Conservation (phyloP, 202 grass and related monocot species). For the Panicum virgatum region DNA sequence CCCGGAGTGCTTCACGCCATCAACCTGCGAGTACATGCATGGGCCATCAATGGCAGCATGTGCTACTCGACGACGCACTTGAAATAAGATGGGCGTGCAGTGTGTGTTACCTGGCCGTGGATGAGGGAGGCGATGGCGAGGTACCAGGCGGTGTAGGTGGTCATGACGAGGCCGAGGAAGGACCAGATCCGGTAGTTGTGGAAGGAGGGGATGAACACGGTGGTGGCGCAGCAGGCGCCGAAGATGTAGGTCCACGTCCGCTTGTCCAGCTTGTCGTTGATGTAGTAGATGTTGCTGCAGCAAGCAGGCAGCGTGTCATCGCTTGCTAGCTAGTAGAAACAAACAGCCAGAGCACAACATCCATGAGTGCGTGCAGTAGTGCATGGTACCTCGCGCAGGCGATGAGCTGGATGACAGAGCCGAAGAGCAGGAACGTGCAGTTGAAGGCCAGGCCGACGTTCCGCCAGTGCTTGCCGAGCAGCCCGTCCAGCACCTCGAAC, state of each 20-base stretch:
- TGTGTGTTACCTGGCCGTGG: constrained; percentile 64
- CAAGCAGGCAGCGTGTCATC: neutral
- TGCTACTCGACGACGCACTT: neutral
- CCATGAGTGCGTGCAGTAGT: too few species aligned
- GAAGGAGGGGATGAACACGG: constrained; percentile 98
- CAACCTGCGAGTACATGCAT: constrained; percentile 49
- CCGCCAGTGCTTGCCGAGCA: constrained; percentile 93
- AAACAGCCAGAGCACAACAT: neutral
- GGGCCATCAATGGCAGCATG: neutral
- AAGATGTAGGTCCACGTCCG: constrained; percentile 99
- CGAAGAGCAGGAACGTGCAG: constrained; percentile 98
- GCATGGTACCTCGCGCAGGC: constrained; percentile 79
- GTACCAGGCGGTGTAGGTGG: constrained; percentile 97
- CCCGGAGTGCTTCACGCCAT: constrained; percentile 86
- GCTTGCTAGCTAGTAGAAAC: neutral
- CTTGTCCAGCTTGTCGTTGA: constrained; percentile 98
- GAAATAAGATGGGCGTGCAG: neutral
- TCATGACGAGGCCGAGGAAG: constrained; percentile 94
- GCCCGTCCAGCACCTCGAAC: constrained; percentile 96
- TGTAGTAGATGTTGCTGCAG: constrained; percentile 97
- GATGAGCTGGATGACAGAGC: constrained; percentile 98
- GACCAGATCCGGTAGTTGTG: constrained; percentile 99
- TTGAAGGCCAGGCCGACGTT: constrained; percentile 96
- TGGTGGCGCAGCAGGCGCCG: constrained; percentile 95
- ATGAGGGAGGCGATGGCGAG: constrained; percentile 85